Evolutionary conservation across 768 basidiomycete species (phyloP).

Genomic region (Gymnopilus junonius): DNA sequence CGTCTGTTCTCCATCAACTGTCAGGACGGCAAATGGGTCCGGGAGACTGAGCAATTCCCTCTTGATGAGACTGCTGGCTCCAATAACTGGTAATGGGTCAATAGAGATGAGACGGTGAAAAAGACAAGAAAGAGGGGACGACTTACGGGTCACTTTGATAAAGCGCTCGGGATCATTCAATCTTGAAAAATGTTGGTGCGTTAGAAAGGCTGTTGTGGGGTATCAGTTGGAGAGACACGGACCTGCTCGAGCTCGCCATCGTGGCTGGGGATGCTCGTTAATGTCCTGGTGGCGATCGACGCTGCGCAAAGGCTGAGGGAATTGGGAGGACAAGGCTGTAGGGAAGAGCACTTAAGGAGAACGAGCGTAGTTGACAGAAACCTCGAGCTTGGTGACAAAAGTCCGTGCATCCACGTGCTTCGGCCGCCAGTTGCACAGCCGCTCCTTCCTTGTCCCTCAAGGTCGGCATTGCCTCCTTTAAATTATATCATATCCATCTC

Average conservation of each 20-base stretch:
- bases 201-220: constrained; percentile 5
- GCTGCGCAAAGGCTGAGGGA: background rate
- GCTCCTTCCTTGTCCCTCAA: background rate
- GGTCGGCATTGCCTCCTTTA: background rate
- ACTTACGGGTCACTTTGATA: constrained; percentile 56
- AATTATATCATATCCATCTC: background rate
- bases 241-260: constrained; percentile 42
- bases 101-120: background rate
- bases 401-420: constrained; percentile 16
- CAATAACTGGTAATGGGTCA: constrained; percentile 58
- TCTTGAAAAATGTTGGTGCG: constrained; percentile 29
- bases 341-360: background rate
- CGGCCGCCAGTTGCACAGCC: constrained; percentile 3
- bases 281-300: background rate
- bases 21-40: constrained; percentile 88
- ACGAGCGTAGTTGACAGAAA: background rate
- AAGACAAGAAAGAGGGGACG: constrained; percentile 3
- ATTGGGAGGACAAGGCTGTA: background rate
- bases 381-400: constrained; percentile 9
- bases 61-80: constrained; percentile 75
- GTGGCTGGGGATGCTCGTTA: background rate
- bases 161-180: constrained; percentile 51
- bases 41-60: constrained; percentile 82
- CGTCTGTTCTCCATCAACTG: constrained; percentile 84
- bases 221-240: constrained; percentile 9